Evolutionary conservation across 805 yeast species (phyloP), one percentile per base, ranked within the genome.

Genomic region (Metschnikowia peoriensis): DNA sequence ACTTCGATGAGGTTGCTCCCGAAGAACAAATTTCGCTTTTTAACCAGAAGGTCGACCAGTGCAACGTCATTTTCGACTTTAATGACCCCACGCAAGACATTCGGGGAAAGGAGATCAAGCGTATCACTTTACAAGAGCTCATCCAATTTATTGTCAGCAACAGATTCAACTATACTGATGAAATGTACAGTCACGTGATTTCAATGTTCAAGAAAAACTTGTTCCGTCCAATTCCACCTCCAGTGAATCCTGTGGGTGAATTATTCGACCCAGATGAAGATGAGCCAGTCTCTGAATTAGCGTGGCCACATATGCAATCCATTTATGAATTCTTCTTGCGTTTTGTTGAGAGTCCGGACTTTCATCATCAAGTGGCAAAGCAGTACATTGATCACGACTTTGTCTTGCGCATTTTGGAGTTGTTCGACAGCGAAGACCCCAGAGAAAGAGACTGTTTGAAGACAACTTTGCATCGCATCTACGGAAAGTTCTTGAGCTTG

Each of bases 241-340:
- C 98, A 1, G 97, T 92, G 38, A 94, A 94, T 67, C 98, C 98
- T 6, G 81, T 92, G 44, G 99, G 99, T 38, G 99, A 94, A 59
- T 82, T 93, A 39, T 94, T 82, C 69, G 99, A 94, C 64, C 99
- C 99, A 1, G 99, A 94, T 71, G 99, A 94, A 72, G 99, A 94
- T 73, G 99, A 94, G 71, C 98, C 98, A 2, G 96, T 94, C 38
- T 84, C 85, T 62, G 98, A 94, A 68, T 82, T 93, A 57, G 92
- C 97, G 9, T 94, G 99, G 99, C 97, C 98, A 11, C 99, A 94
- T 68, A 94, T 94, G 98, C 96, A 90, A 70, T 81, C 91, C 41
- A 96, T 92, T 34, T 94, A 94, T 73, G 98, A 94, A 69, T 90
- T 94, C 64, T 93, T 94, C 67, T 75, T 94, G 54, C 78, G 96